Evolutionary conservation across 768 basidiomycete genomes (phyloP).

Genomic region (Saitozyma sp.): DNA sequence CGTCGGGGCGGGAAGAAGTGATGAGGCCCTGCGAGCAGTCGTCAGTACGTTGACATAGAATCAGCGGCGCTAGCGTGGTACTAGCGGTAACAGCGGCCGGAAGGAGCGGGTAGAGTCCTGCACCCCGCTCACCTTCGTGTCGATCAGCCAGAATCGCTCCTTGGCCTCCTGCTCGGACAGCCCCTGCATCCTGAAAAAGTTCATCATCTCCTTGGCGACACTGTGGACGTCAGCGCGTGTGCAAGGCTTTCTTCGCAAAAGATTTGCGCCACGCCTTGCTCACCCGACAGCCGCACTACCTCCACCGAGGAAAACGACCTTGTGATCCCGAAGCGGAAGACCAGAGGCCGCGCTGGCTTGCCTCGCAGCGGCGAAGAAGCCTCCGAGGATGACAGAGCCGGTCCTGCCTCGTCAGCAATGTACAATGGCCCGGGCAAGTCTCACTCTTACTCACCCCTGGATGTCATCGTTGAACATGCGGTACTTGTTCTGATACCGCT

Average conservation of each 20-base stretch:
- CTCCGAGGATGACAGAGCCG: slow-evolving; percentile 83
- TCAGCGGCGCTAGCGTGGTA: no score
- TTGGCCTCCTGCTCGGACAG: slow-evolving; percentile 75
- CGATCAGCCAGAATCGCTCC: slow-evolving; percentile 74
- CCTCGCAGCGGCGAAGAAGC: slow-evolving; percentile 83
- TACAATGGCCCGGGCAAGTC: background rate
- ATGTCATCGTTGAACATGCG: slow-evolving; percentile 89
- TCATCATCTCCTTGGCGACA: slow-evolving; percentile 79
- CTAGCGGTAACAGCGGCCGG: no score
- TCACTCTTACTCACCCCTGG: slow-evolving; percentile 57
- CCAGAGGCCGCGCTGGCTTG: slow-evolving; percentile 72
- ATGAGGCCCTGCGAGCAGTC: slow-evolving; percentile 66
- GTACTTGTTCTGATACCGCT: slow-evolving; percentile 71
- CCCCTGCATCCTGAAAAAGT: slow-evolving; percentile 82
- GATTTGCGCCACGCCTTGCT: slow-evolving; percentile 4
- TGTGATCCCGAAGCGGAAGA: slow-evolving; percentile 67
- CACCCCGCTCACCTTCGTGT: slow-evolving; percentile 59
- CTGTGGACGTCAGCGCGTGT: slow-evolving; percentile 46
- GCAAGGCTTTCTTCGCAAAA: background rate
- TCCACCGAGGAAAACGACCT: slow-evolving; percentile 88
- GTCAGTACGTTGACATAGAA: background rate
- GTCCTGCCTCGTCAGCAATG: slow-evolving; percentile 58
- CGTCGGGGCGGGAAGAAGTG: slow-evolving; percentile 67
- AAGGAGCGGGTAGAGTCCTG: no score
- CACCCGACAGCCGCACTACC: slow-evolving; percentile 81